These are phyloP conservation scores for Comarum palustre DNA, from an alignment of 306 rosid species.

Conservation along the genomic window DNA sequence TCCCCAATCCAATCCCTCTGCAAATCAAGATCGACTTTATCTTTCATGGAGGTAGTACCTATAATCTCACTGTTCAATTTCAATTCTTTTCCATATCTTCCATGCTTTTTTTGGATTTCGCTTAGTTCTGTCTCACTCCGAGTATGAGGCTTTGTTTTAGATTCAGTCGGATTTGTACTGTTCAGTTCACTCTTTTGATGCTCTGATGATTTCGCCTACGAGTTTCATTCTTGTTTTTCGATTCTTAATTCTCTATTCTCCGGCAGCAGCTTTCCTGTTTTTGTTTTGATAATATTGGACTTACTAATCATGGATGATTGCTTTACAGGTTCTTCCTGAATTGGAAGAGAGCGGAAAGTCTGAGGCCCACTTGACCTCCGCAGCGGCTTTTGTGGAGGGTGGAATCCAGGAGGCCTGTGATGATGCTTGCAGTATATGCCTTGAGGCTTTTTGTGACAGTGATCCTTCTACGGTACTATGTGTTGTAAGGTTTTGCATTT, in stretches of 20 bases:
- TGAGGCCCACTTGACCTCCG: conserved; percentile 82
- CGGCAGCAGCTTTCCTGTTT: background rate
- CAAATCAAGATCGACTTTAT: background rate
- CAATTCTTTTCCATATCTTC: too few relatives aligned
- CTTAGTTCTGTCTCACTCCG: background rate
- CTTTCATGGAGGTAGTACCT: conserved; percentile 31
- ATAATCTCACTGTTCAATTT: too few relatives aligned
- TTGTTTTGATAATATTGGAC: too few relatives aligned
- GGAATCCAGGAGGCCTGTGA: conserved; percentile 96
- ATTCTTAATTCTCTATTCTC: background rate
- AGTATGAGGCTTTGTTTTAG: background rate
- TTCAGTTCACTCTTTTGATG: background rate
- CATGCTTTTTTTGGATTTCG: background rate
- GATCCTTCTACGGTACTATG: conserved; percentile 84
- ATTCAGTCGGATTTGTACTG: background rate
- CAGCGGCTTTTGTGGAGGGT: conserved; percentile 95
- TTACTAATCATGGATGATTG: background rate
- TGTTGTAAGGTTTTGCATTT: conserved; percentile 1
- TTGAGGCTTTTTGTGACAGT: conserved; percentile 73
- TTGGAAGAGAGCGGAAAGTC: conserved; percentile 52
- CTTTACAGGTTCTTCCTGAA: conserved; percentile 46
- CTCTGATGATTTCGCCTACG: background rate
- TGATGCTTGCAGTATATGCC: conserved; percentile 95
- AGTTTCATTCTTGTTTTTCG: background rate
- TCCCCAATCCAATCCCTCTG: conserved; percentile 3